These are phyloP conservation scores for Stereum hirsutum DNA, from an alignment of 1,284 basidiomycete species.

Conservation along the genomic window DNA sequence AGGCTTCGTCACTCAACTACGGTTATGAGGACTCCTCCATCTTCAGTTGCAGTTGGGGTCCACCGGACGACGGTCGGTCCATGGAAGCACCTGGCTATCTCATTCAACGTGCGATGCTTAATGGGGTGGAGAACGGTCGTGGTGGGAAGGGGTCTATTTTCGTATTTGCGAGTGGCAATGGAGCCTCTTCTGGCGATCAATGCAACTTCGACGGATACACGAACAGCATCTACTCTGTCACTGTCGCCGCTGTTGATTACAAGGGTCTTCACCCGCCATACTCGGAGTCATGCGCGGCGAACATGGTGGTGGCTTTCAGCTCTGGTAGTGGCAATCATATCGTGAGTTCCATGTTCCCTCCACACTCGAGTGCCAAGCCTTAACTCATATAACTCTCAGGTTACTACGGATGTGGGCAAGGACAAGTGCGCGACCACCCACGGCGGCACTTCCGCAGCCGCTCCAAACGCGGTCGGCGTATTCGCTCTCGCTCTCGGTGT, in stretches of 20 bases:
- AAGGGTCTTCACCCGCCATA: slow-evolving; percentile 94
- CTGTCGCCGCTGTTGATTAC: slow-evolving; percentile 89
- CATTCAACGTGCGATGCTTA: slow-evolving; percentile 91
- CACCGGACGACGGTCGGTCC: slow-evolving; percentile 88
- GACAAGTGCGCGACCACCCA: slow-evolving; percentile 79
- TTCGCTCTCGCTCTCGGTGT: slow-evolving; percentile 83
- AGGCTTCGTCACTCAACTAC: slow-evolving; percentile 92
- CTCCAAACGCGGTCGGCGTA: slow-evolving; percentile 90
- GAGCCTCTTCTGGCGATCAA: slow-evolving; percentile 86
- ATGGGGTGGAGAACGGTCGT: slow-evolving; percentile 90
- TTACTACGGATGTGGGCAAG: slow-evolving; percentile 90
- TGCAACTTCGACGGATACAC: slow-evolving; percentile 99
- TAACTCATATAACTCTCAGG: slow-evolving; percentile 34
- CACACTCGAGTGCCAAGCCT: slow-evolving; percentile 11
- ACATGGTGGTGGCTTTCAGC: slow-evolving; percentile 93
- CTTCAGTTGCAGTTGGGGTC: slow-evolving; percentile 97
- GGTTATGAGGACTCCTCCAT: slow-evolving; percentile 90
- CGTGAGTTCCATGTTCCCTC: slow-evolving; percentile 37
- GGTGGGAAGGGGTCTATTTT: slow-evolving; percentile 89
- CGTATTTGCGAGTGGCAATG: slow-evolving; percentile 98
- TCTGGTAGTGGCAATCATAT: slow-evolving; percentile 94
- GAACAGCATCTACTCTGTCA: slow-evolving; percentile 95
- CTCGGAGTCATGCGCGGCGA: slow-evolving; percentile 94
- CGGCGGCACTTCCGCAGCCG: slow-evolving; percentile 96
- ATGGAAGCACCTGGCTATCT: slow-evolving; percentile 95